Percentiles rank a stretch among this genome's conserved stretches.
These are phyloP conservation scores for Talaromyces nanjingensis DNA, from an alignment of 495 filamentous ascomycete species.

Conservation along the genomic window DNA sequence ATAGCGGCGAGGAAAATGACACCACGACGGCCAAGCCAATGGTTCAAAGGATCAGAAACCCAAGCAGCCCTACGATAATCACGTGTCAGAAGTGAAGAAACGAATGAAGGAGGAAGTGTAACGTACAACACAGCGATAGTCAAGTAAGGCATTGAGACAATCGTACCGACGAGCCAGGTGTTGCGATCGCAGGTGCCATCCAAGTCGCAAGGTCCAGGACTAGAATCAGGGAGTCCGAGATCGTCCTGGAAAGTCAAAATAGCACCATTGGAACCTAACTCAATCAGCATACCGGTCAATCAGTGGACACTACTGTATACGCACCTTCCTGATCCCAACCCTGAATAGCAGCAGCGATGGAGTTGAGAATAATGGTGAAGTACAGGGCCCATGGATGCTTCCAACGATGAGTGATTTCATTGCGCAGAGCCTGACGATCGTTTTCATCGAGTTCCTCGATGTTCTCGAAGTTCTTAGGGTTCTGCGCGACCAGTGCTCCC, in stretches of 20 bases:
- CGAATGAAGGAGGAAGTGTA: background rate
- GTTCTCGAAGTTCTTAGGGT: conserved; percentile 45
- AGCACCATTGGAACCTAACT: conserved; percentile 61
- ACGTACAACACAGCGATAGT: conserved; percentile 34
- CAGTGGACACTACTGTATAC: background rate
- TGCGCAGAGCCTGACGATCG: conserved; percentile 45
- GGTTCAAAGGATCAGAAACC: conserved; percentile 65
- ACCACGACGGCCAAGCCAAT: conserved; percentile 56
- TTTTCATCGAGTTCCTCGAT: conserved; percentile 47
- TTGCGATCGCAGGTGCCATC: conserved; percentile 22
- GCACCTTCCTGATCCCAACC: conserved; percentile 62
- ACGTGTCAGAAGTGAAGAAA: background rate
- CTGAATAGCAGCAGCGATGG: conserved; percentile 60
- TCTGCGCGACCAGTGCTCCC: conserved; percentile 61
- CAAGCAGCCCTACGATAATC: conserved; percentile 48
- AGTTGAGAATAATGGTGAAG: conserved; percentile 61
- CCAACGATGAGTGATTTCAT: conserved; percentile 59
- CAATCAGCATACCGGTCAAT: conserved; percentile 2
- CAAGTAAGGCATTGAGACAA: conserved; percentile 37
- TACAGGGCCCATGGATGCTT: conserved; percentile 55
- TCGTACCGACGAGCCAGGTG: conserved; percentile 40
- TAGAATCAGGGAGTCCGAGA: conserved; percentile 33
- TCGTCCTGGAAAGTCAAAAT: conserved; percentile 57
- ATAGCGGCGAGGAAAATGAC: conserved; percentile 61
- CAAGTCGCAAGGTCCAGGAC: conserved; percentile 31